Conservation (phyloP, 306 rosid species). For the Cucumis melo region DNA sequence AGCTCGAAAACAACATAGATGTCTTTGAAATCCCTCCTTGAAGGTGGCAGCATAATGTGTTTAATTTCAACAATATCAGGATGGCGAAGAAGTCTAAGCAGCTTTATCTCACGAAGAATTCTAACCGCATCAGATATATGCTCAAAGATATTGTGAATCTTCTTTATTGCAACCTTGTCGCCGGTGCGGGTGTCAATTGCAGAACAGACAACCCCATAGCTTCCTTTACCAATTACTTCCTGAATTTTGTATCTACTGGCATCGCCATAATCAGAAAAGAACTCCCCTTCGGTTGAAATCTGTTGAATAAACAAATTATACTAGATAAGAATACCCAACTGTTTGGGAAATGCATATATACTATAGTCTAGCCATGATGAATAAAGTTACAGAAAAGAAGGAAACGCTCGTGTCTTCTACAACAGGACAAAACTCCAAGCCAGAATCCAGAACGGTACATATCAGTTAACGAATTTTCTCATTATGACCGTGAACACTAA, state of each 20-base stretch:
- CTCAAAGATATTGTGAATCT: constrained; percentile 85
- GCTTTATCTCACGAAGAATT: constrained; percentile 93
- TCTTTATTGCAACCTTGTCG: constrained; percentile 88
- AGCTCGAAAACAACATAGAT: constrained; percentile 91
- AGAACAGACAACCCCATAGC: constrained; percentile 93
- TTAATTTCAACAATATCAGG: constrained; percentile 97
- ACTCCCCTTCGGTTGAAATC: constrained; percentile 68
- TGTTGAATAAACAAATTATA: constrained; percentile 22
- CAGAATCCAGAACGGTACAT: background rate
- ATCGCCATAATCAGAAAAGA: constrained; percentile 86
- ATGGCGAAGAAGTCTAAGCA: constrained; percentile 85
- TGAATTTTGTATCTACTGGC: constrained; percentile 80
- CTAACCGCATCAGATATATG: constrained; percentile 96
- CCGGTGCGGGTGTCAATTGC: constrained; percentile 79
- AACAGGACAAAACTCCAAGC: background rate
- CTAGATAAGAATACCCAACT: constrained; percentile 7
- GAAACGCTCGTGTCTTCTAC: background rate
- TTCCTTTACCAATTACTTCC: constrained; percentile 92
- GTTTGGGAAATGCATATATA: background rate
- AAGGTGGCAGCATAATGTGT: constrained; percentile 89
- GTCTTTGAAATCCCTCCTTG: constrained; percentile 74
- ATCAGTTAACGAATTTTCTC: background rate
- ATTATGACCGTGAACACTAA: background rate
- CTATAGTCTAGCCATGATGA: background rate
- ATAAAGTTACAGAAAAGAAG: background rate